Evolutionary conservation across 2,329 filamentous ascomycete genomes (phyloP).

Genomic region (Cladosporium austrohemisphaericum): DNA sequence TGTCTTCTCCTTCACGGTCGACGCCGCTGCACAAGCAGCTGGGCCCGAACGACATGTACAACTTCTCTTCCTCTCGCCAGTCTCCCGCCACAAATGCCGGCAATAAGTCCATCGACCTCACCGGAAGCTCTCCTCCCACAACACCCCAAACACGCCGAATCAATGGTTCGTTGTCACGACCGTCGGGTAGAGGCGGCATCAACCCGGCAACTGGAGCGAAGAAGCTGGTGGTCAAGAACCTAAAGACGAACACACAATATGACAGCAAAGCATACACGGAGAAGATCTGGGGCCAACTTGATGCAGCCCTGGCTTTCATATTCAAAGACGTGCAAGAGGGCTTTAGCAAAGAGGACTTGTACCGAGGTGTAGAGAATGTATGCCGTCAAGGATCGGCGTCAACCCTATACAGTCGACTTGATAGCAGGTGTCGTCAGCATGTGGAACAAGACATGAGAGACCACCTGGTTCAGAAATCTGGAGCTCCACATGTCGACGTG

Average conservation of each 20-base stretch:
- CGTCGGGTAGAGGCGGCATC: constrained; percentile 43
- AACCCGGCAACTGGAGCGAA: constrained; percentile 73
- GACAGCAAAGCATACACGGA: constrained; percentile 75
- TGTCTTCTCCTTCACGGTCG: constrained; percentile 20
- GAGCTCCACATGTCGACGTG: constrained; percentile 59
- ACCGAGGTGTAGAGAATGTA: constrained; percentile 85
- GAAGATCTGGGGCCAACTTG: constrained; percentile 69
- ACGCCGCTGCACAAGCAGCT: constrained; percentile 24
- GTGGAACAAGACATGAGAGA: constrained; percentile 54
- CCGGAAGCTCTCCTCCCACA: constrained; percentile 34
- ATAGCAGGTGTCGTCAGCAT: constrained; percentile 63
- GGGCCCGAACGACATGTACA: constrained; percentile 51
- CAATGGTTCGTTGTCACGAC: constrained; percentile 24
- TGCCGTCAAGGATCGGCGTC: constrained; percentile 74
- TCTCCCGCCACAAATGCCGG: constrained; percentile 34
- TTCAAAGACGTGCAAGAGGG: constrained; percentile 60
- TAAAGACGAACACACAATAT: constrained; percentile 61
- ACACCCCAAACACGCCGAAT: constrained; percentile 24
- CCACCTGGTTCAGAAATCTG: constrained; percentile 54
- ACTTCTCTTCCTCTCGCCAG: constrained; percentile 38
- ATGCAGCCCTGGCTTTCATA: constrained; percentile 67
- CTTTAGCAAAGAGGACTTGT: constrained; percentile 79
- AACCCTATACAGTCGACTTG: constrained; percentile 64
- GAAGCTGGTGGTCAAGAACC: constrained; percentile 91
- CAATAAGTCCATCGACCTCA: constrained; percentile 41